Percentiles rank a stretch among this genome's conserved stretches.
Conservation (phyloP, 2,329 filamentous ascomycete genomes). For the Incumbomyces delicatus region DNA sequence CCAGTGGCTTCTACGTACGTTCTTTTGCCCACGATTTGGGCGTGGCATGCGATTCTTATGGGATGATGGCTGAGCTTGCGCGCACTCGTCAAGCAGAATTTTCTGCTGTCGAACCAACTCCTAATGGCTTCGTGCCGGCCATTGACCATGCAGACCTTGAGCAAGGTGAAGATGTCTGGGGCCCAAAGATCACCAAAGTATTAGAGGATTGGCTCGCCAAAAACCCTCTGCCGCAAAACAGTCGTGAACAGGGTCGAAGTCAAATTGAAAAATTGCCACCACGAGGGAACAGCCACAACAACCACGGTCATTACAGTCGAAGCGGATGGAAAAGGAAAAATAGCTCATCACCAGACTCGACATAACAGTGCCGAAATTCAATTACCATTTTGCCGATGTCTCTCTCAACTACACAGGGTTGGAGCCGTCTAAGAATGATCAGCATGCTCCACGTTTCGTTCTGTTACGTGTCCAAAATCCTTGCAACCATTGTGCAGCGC, state of each 20-base stretch:
- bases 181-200: constrained; percentile 56
- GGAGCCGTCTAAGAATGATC: no score
- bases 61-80: constrained; percentile 74
- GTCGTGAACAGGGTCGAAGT: background rate
- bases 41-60: constrained; percentile 67
- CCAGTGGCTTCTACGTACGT: constrained; percentile 92
- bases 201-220: constrained; percentile 44
- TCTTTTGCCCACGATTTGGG: constrained; percentile 90
- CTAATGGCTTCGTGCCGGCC: constrained; percentile 45
- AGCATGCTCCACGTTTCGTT: no score
- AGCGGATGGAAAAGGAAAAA: background rate
- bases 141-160: constrained; percentile 68
- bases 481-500: no score
- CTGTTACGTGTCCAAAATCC: no score
- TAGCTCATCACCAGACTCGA: background rate
- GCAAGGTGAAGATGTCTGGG: constrained; percentile 73
- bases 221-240: constrained; percentile 20
- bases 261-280: background rate
- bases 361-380: no score
- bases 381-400: no score
- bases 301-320: background rate
- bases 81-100: constrained; percentile 77
- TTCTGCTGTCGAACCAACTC: constrained; percentile 14
- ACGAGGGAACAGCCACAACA: background rate
- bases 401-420: no score